Percentiles rank a stretch among this genome's conserved stretches.
Evolutionary conservation across 176 grass and related monocot species (phyloP).

Genomic region (Oryza longistaminata): DNA sequence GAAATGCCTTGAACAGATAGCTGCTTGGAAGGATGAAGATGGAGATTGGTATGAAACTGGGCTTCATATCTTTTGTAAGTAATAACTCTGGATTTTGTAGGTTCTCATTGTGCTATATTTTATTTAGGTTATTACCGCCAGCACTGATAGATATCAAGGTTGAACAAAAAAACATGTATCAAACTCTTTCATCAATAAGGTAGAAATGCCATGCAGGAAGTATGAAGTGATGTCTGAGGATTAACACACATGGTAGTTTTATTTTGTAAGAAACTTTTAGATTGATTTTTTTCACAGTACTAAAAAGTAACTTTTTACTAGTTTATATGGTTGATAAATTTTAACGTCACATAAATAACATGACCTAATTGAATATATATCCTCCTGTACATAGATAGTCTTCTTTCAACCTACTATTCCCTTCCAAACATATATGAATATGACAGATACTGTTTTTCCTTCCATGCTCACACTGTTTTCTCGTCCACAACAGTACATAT

Average conservation of each 20-base stretch:
- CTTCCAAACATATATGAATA: constrained; percentile 32
- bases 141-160: neutral
- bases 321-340: neutral
- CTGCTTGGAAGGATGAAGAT: constrained; percentile 97
- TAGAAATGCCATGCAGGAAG: neutral
- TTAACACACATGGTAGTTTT: neutral
- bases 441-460: neutral
- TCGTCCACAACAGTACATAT: neutral
- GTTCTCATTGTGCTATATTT: neutral
- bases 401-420: constrained; percentile 16
- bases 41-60: constrained; percentile 98
- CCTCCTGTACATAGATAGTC: neutral
- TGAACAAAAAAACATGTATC: neutral
- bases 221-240: constrained; percentile 12
- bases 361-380: neutral
- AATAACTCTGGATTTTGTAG: neutral
- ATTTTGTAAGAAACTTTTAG: neutral
- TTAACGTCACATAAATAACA: neutral
- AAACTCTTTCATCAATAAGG: neutral
- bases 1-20: constrained; percentile 52
- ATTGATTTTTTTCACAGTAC: neutral
- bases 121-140: constrained; percentile 17
- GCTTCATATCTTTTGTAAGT: constrained; percentile 99
- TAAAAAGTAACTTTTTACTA: neutral
- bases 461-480: neutral